A percentile compares a stretch with the other conserved stretches of the same genome.
phyloP scores from a whole-genome alignment of 2,329 filamentous ascomycete genomes.

The Metarhizium anisopliae region DNA sequence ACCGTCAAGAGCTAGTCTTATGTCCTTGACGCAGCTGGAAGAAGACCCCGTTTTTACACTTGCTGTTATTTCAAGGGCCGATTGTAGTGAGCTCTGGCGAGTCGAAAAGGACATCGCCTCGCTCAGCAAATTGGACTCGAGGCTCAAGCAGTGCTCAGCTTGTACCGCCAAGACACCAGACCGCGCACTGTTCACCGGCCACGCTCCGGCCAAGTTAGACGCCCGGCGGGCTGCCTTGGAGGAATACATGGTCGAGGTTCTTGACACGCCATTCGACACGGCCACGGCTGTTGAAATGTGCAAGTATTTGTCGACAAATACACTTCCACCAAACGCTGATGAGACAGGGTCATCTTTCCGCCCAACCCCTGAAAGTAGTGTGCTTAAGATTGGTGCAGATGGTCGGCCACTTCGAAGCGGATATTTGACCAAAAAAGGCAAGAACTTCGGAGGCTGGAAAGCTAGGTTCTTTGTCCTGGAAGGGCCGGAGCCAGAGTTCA shows the following conservation, averaged over 20 bases:
- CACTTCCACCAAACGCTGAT: conserved; percentile 52
- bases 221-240: conserved; percentile 74
- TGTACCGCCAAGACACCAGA: conserved; percentile 77
- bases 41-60: conserved; percentile 93
- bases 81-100: conserved; percentile 77
- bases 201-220: conserved; percentile 89
- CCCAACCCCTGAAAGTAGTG: conserved; percentile 13
- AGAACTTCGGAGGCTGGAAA: conserved; percentile 99
- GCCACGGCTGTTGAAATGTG: conserved; percentile 72
- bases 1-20: conserved; percentile 76
- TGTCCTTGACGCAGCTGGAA: conserved; percentile 71
- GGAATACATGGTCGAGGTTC: conserved; percentile 72
- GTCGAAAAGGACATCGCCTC: conserved; percentile 86
- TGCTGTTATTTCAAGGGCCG: conserved; percentile 70
- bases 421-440: conserved; percentile 91
- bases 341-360: conserved; percentile 32
- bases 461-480: conserved; percentile 59
- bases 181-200: conserved; percentile 76
- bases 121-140: conserved; percentile 71
- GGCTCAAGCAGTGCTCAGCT: conserved; percentile 62
- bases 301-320: conserved; percentile 68
- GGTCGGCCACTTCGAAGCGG: conserved; percentile 69
- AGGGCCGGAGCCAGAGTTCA: conserved; percentile 47
- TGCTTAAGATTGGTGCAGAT: conserved; percentile 43
- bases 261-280: conserved; percentile 75